A percentile compares a stretch with the other conserved stretches of the same genome.
Conservation (phyloP, 2,329 filamentous ascomycete species). For the Aspergillus sclerotialis region DNA sequence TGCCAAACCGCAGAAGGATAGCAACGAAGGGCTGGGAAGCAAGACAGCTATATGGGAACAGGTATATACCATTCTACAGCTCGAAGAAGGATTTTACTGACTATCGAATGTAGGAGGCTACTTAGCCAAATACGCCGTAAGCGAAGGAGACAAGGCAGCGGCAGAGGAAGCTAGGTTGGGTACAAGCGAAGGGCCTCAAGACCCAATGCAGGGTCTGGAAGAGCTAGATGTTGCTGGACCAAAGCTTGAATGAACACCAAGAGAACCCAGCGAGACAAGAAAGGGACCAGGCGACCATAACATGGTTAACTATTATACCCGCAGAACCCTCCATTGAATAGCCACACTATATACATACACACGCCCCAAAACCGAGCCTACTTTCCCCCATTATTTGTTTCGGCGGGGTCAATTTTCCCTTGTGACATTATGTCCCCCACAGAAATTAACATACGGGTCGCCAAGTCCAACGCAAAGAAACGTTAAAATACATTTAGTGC, state of each 20-base stretch:
- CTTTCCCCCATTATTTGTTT: slow-evolving; percentile 15
- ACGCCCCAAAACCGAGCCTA: slow-evolving; percentile 20
- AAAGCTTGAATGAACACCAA: slow-evolving; percentile 56
- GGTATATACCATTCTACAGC: slow-evolving; percentile 47
- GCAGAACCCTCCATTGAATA: slow-evolving; percentile 20
- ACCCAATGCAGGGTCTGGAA: slow-evolving; percentile 95
- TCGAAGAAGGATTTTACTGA: slow-evolving; percentile 10
- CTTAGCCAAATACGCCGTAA: slow-evolving; percentile 78
- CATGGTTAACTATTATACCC: slow-evolving; percentile 21
- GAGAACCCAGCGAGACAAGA: slow-evolving; percentile 13
- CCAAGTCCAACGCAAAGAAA: slow-evolving; percentile 24
- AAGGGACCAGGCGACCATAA: slow-evolving; percentile 16
- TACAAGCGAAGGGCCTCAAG: slow-evolving; percentile 53
- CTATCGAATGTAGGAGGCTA: slow-evolving; percentile 66
- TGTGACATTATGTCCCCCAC: slow-evolving; percentile 23
- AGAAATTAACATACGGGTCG: slow-evolving; percentile 17
- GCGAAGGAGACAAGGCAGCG: slow-evolving; percentile 66
- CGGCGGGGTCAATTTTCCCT: slow-evolving; percentile 19
- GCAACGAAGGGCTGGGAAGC: slow-evolving; percentile 79
- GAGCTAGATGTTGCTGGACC: slow-evolving; percentile 91
- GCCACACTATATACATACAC: slow-evolving; percentile 36
- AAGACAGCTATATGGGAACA: slow-evolving; percentile 96
- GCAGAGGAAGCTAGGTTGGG: slow-evolving; percentile 48
- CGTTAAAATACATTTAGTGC: slow-evolving; percentile 31
- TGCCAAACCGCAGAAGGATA: slow-evolving; percentile 86